These are phyloP conservation scores for Lepidium sativum DNA, from an alignment of 345 rosid species.

Conservation along the genomic window DNA sequence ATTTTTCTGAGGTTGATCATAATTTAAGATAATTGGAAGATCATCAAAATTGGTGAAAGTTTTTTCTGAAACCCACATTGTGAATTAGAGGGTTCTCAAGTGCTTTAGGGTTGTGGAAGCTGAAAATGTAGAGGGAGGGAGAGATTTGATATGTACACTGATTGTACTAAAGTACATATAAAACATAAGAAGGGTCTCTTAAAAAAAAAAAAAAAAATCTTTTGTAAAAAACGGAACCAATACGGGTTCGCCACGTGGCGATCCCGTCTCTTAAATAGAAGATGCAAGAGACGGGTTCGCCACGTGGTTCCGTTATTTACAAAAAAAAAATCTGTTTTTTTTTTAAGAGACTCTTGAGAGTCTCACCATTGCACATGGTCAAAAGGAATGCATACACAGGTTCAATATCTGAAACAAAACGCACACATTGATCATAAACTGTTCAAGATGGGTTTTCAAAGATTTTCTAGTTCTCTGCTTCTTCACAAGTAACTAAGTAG, in stretches of 20 bases:
- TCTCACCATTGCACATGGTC: no score
- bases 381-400: slow-evolving; percentile 3
- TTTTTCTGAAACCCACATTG: slow-evolving; percentile 9
- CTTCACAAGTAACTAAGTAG: slow-evolving; percentile 1
- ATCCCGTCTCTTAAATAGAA: no score
- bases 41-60: slow-evolving; percentile 13
- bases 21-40: slow-evolving; percentile 12
- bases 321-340: no score
- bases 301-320: no score
- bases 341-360: no score
- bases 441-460: not conserved
- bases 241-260: no score
- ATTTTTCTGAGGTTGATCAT: not conserved
- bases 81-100: slow-evolving; percentile 12
- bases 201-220: no score
- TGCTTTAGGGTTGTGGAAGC: no score
- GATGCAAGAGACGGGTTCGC: no score
- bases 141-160: not conserved
- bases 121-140: not conserved
- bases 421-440: not conserved
- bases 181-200: no score
- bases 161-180: slow-evolving; percentile 8
- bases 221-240: no score
- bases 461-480: slow-evolving; percentile 1
- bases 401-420: not conserved